Evolutionary conservation across 352 stramenopile genomes (phyloP).

Genomic region (Peronospora belbahrii): DNA sequence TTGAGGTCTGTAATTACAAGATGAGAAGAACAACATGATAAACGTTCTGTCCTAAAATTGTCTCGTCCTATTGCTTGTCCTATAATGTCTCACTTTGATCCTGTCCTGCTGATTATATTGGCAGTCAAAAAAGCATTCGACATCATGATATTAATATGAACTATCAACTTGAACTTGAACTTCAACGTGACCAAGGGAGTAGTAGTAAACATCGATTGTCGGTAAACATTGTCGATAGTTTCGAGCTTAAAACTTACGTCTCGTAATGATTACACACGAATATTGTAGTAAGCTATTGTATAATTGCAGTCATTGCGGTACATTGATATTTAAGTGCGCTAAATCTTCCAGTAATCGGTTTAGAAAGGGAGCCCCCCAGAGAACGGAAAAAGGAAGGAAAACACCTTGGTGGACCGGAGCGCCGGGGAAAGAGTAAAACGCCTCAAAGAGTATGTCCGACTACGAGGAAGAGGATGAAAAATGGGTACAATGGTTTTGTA

Average conservation of each 20-base stretch:
- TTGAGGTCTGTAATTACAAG: too few relatives aligned
- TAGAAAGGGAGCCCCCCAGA: constrained; percentile 18
- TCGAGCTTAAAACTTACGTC: constrained; percentile 7
- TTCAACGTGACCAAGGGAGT: too few relatives aligned
- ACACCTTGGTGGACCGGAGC: constrained; percentile 27
- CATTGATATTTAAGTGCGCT: constrained; percentile 22
- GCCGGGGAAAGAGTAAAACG: constrained; percentile 8
- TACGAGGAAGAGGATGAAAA: constrained; percentile 89
- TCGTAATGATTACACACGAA: neutral
- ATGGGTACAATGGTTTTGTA: constrained; percentile 92
- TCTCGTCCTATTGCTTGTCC: too few relatives aligned
- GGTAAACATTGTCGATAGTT: neutral
- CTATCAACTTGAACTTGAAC: too few relatives aligned
- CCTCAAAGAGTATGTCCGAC: constrained; percentile 58
- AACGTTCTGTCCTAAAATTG: too few relatives aligned
- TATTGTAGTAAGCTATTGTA: too few relatives aligned
- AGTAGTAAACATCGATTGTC: too few relatives aligned
- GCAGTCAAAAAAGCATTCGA: too few relatives aligned
- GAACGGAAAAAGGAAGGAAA: constrained; percentile 7
- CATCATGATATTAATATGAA: too few relatives aligned
- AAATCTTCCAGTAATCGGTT: constrained; percentile 21
- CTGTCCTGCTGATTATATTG: too few relatives aligned
- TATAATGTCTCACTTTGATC: too few relatives aligned
- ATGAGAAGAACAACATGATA: too few relatives aligned
- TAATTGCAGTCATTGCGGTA: constrained; percentile 2